Evolutionary conservation across 257 asterid species (phyloP).

Genomic region (Solanum medicagineum): DNA sequence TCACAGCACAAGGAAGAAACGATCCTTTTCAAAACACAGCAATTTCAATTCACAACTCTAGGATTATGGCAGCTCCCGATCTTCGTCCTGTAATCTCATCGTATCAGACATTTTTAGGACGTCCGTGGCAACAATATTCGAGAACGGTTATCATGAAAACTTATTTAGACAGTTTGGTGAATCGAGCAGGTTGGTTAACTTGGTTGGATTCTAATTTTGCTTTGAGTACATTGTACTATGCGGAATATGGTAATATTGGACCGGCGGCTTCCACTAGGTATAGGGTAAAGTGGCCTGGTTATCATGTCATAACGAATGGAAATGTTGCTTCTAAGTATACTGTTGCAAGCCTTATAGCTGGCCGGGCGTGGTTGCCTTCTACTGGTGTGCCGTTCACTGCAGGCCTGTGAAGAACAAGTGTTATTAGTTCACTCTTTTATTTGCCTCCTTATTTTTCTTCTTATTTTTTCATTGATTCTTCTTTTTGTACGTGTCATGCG

Average conservation of each 20-base stretch:
- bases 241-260: conserved; percentile 66
- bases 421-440: background rate
- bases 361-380: conserved; percentile 59
- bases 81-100: conserved; percentile 29
- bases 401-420: conserved; percentile 29
- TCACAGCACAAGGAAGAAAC: conserved; percentile 86
- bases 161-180: conserved; percentile 35
- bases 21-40: conserved; percentile 94
- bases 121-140: conserved; percentile 77
- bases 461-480: conserved; percentile 33
- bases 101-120: conserved; percentile 44
- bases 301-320: conserved; percentile 24
- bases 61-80: conserved; percentile 52
- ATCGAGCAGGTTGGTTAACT: conserved; percentile 62
- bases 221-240: conserved; percentile 52
- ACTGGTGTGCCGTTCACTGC: conserved; percentile 75
- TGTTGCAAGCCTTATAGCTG: conserved; percentile 53
- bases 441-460: background rate
- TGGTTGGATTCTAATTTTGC: conserved; percentile 61
- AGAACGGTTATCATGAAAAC: conserved; percentile 55
- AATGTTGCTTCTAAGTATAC: conserved; percentile 43
- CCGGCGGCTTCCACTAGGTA: conserved; percentile 29
- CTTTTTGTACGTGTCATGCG: conserved; percentile 42
- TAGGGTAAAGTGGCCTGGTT: conserved; percentile 74
- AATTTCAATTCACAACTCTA: conserved; percentile 55